These are phyloP conservation scores for Shiraia sp. DNA, from an alignment of 2,329 filamentous ascomycete species.

Conservation along the genomic window DNA sequence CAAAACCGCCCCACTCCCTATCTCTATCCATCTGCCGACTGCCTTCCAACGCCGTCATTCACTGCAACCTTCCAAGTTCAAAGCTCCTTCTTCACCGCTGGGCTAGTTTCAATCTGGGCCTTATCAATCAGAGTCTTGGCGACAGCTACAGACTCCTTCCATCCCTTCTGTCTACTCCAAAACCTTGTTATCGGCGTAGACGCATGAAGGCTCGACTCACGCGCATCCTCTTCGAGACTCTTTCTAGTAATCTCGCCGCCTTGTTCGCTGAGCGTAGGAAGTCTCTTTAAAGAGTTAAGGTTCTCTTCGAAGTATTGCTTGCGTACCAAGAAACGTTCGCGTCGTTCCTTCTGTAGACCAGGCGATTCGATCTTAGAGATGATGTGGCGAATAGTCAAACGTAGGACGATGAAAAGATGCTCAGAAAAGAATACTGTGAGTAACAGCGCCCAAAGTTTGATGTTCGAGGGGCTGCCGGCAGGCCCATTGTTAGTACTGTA, in stretches of 20 bases:
- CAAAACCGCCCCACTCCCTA: too few species aligned
- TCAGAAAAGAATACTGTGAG: conserved; percentile 83
- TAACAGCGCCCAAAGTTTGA: conserved; percentile 80
- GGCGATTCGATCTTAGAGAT: conserved; percentile 83
- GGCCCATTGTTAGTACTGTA: conserved; percentile 68
- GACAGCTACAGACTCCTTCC: conserved; percentile 55
- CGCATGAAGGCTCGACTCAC: conserved; percentile 44
- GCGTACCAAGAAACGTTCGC: conserved; percentile 78
- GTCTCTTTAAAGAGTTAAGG: conserved; percentile 58
- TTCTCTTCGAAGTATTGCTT: conserved; percentile 78
- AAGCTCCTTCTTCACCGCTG: conserved; percentile 46
- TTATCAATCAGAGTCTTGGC: conserved; percentile 56
- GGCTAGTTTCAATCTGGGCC: conserved; percentile 29
- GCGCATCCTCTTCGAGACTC: conserved; percentile 64
- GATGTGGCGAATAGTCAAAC: conserved; percentile 71
- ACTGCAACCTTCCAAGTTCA: conserved; percentile 2
- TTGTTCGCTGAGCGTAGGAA: conserved; percentile 48
- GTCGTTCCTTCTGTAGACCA: conserved; percentile 81
- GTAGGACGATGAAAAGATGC: conserved; percentile 82
- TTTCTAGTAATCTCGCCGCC: conserved; percentile 65
- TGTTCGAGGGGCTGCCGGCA: conserved; percentile 67
- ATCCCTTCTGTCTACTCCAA: conserved; percentile 56
- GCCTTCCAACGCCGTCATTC: too few species aligned
- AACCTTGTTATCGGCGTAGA: conserved; percentile 54
- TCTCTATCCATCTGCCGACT: too few species aligned